Evolutionary conservation across 345 rosid species (phyloP), one percentile per base, ranked within the genome.

Genomic region (Turritis glabra): DNA sequence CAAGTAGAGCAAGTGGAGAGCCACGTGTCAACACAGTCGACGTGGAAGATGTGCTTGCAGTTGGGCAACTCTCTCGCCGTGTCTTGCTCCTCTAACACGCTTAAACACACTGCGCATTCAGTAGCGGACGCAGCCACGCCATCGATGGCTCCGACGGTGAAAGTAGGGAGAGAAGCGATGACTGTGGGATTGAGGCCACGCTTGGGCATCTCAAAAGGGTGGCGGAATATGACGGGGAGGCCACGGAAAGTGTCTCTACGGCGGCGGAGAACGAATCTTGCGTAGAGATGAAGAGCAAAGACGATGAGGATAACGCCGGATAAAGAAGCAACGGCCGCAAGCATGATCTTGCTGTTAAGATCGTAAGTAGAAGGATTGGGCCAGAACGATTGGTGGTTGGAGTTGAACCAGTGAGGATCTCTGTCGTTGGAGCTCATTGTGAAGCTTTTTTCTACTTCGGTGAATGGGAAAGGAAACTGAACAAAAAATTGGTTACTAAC

Each of bases 61-160:
- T 90, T 89, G 1, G 98, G 98, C 19, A 92, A 47, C 43, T 77
- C 40, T 78, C 87, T 82, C 0, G 73, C 95, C 70, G 56, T 85
- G 57, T 90, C 97, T 55, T 83, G 81, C 61, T 86, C 89, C 75
- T 86, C 88, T 23, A 92, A 80, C 44, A 66, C 5, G 81, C 95
- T 92, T 74, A 90, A 69, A 74, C 97, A 92, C 63, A 92, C 91
- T 5, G 91, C 57, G 33, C 98, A 90, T 77, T 92, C 92, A 1
- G 21, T 27, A 2, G 57, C 44, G 3, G 32, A 18, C 1, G 69
- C 14, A 11, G 66, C 19, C 48, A 19, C 59, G 27, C 52, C 77
- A 32, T 7, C 57, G 2, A 11, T 25, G 84, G 72, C 80, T 67
- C 75, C 64, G 15, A 76, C 75, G 2, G 57, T 63, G 67, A 84